These are phyloP conservation scores for Trifolium pratense DNA, from an alignment of 306 rosid species.

Conservation along the genomic window DNA sequence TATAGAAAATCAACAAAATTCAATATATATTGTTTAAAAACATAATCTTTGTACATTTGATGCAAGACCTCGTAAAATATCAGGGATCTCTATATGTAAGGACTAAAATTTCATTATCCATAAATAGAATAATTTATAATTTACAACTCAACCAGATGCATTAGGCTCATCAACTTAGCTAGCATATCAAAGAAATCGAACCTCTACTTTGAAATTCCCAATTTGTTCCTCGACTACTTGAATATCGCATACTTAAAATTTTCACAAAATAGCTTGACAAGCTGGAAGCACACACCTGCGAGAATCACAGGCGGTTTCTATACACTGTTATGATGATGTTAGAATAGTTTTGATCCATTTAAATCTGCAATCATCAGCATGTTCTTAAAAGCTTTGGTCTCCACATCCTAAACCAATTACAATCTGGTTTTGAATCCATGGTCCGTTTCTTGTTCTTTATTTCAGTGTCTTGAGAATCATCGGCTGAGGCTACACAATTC, in stretches of 20 bases:
- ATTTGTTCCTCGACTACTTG: slow-evolving; percentile 25
- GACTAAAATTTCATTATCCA: slow-evolving; percentile 6
- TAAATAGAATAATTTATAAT: slow-evolving; percentile 12
- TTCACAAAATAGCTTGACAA: slow-evolving; percentile 5
- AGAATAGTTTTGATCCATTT: slow-evolving; percentile 28
- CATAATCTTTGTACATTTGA: slow-evolving; percentile 26
- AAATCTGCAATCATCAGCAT: slow-evolving; percentile 50
- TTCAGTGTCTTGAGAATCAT: slow-evolving; percentile 47
- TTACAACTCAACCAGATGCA: slow-evolving; percentile 41
- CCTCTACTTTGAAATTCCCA: slow-evolving; percentile 32
- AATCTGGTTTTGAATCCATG: slow-evolving; percentile 50
- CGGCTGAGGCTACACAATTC: slow-evolving; percentile 49
- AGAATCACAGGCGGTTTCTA: slow-evolving; percentile 20
- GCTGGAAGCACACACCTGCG: slow-evolving; percentile 10
- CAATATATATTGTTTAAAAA: not conserved
- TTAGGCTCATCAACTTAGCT: slow-evolving; percentile 20
- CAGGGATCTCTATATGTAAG: slow-evolving; percentile 19
- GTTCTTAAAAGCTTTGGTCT: slow-evolving; percentile 66
- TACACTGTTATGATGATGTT: slow-evolving; percentile 29
- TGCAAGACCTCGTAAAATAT: not conserved
- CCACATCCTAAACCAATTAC: slow-evolving; percentile 65
- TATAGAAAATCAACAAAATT: slow-evolving; percentile 20
- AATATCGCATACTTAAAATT: not conserved
- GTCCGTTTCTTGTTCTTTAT: slow-evolving; percentile 50
- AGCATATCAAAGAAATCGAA: slow-evolving; percentile 16